phyloP scores from a whole-genome alignment of 768 basidiomycete species.

The Zangia roseola region DNA sequence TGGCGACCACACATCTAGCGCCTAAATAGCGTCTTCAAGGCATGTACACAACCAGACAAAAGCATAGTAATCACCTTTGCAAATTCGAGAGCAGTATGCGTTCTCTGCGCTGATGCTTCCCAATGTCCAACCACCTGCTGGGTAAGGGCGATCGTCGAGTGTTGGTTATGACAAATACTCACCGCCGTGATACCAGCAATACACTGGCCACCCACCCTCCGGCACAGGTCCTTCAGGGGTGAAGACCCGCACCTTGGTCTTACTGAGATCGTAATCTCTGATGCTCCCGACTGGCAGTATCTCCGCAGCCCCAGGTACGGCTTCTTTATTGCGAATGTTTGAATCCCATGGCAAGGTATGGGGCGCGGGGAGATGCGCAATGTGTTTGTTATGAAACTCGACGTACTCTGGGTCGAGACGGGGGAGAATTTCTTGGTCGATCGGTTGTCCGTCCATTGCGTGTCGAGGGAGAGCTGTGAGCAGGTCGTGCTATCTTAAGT shows the following conservation, averaged over 20 bases:
- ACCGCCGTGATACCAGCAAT: slow-evolving; percentile 78
- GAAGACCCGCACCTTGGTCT: slow-evolving; percentile 60
- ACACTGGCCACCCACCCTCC: slow-evolving; percentile 62
- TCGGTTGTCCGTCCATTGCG: slow-evolving; percentile 39
- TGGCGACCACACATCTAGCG: slow-evolving; percentile 33
- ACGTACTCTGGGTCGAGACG: slow-evolving; percentile 68
- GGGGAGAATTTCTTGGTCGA: slow-evolving; percentile 59
- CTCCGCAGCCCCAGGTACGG: slow-evolving; percentile 55
- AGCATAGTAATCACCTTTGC: slow-evolving; percentile 21
- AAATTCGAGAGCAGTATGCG: slow-evolving; percentile 45
- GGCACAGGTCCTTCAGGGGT: slow-evolving; percentile 54
- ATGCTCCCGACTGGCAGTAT: slow-evolving; percentile 56
- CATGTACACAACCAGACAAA: neutral
- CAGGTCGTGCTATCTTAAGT: slow-evolving; percentile 11
- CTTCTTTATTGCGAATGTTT: slow-evolving; percentile 46
- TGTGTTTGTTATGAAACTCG: slow-evolving; percentile 53
- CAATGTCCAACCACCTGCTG: slow-evolving; percentile 72
- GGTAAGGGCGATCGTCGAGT: neutral
- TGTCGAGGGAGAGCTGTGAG: neutral
- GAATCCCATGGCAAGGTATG: slow-evolving; percentile 66
- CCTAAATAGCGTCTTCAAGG: slow-evolving; percentile 12
- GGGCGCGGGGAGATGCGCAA: slow-evolving; percentile 46
- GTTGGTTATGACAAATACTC: slow-evolving; percentile 8
- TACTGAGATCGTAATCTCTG: slow-evolving; percentile 50
- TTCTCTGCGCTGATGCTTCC: slow-evolving; percentile 63